Base-by-base conservation (phyloP, 345 rosid genomes). In the Eucalyptus caleyi region DNA sequence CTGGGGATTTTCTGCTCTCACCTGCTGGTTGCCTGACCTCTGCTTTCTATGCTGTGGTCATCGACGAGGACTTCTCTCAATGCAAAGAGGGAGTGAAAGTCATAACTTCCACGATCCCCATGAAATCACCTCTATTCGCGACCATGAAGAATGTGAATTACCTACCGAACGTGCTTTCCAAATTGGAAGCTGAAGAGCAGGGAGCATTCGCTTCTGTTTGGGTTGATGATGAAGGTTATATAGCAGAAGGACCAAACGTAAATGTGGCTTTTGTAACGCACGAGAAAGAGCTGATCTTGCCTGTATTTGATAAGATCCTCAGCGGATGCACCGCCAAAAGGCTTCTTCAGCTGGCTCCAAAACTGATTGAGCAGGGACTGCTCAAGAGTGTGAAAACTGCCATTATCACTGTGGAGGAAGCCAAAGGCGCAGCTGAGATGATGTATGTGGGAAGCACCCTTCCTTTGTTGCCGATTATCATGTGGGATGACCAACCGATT, bases 401-500 rank as follows among this genome's bases (percentile, higher is more conserved):
- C 40, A 93, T 91, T 87, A 89, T 96, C 50, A 93, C 93, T 1
- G 91, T 90, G 21, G 92, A 93, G 86, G 94, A 96, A 89, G 97
- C 93, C 65, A 96, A 94, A 89, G 88, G 89, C 26, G 92, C 93
- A 3, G 91, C 92, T 23, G 96, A 95, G 90, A 95, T 96, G 95
- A 95, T 95, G 96, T 95, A 89, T 87, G 91, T 95, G 11, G 96
- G 97, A 67, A 96, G 97, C 94, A 95, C 96, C 32, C 95, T 96
- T 86, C 96, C 96, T 8, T 3, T 96, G 51, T 89, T 96, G 93
- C 95, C 96, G 40, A 94, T 95, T 90, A 88, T 92, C 65, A 87
- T 23, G 93, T 96, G 97, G 97, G 97, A 96, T 90, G 94, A 91
- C 34, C 92, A 93, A 50, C 94, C 96, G 6, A 93, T 96, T 30